A percentile compares a stretch with the other conserved stretches of the same genome.
These are phyloP conservation scores for Cochlearia excelsa DNA, from an alignment of 345 rosid genomes.

Conservation along the genomic window DNA sequence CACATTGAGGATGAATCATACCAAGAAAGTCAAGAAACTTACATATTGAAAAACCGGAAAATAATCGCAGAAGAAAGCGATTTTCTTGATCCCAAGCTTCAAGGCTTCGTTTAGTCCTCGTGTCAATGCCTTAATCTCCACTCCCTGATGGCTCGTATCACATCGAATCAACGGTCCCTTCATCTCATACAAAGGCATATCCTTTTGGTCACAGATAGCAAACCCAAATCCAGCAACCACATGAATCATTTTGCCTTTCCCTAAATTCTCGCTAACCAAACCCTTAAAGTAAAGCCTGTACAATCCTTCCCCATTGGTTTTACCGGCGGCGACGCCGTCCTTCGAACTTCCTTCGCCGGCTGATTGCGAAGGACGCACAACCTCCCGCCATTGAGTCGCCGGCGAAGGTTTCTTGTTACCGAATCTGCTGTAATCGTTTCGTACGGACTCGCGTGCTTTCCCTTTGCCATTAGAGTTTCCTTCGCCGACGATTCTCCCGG, in stretches of 20 bases:
- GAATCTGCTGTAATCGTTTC: conserved; percentile 4
- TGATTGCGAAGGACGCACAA: background rate
- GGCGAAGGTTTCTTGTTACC: conserved; percentile 2
- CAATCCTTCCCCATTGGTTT: conserved; percentile 11
- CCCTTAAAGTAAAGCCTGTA: conserved; percentile 41
- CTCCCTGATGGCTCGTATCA: conserved; percentile 20
- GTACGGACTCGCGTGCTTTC: background rate
- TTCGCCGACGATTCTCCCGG: conserved; percentile 37
- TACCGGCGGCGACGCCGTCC: conserved; percentile 33
- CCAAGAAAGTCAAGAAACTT: conserved; percentile 9
- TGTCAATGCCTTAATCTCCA: conserved; percentile 31
- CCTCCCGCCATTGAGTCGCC: background rate
- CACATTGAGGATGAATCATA: background rate
- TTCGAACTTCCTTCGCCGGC: conserved; percentile 45
- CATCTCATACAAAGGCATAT: conserved; percentile 43
- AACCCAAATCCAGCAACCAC: conserved; percentile 48
- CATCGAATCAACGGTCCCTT: conserved; percentile 33
- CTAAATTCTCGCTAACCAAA: conserved; percentile 43
- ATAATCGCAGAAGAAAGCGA: conserved; percentile 14
- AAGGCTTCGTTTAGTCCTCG: conserved; percentile 20
- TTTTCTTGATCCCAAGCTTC: conserved; percentile 25
- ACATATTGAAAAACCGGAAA: conserved; percentile 29
- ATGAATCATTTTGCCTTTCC: conserved; percentile 26
- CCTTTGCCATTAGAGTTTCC: conserved; percentile 37
- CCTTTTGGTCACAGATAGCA: conserved; percentile 46